Evolutionary conservation across 1,139 yeast species (phyloP), one percentile per base, ranked within the genome.

Genomic region (Yamadazyma dushanensis): DNA sequence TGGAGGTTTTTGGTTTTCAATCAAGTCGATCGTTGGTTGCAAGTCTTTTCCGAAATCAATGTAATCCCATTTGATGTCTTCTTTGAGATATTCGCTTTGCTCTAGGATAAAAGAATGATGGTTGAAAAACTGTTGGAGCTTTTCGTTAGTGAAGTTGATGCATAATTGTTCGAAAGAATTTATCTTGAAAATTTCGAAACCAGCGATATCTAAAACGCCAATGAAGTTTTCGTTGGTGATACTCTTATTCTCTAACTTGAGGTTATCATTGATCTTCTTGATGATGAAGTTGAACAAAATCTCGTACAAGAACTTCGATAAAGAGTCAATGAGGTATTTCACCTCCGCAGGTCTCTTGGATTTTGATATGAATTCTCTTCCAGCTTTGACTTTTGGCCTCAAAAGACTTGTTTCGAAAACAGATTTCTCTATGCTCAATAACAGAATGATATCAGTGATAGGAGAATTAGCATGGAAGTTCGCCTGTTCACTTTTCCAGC

Each of bases 41-140:
- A 92, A 68, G 57, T 94, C 97, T 45, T 83, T 87, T n/a, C 98
- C 98, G 61, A 89, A 94, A 58, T 94, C 98, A 34, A 90, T 84
- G 47, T 86, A 94, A 50, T 89, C 84, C 99, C 99, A 94, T 46
- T 87, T 90, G 39, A 94, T 92, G 47, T 89, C 87, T 62, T 94
- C 98, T 39, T 89, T 77, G 43, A 90, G 66, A 53, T 94, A 94
- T 61, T 94, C 98, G 54, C 90, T 90, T 61, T 94, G 99, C 59
- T 94, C 99, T 28, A 94, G 71, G 10, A 90, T 95, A 65, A 94
- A 94, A 78, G 95, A 90, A 59, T 92, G 97, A 58, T 94, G 98
- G 56, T 94, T 94, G 73, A 94, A 94, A 54, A 89, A 92, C 58
- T 94, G 98, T 60, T 94, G 98, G 31, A 94, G 70, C 55, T 87